Evolutionary conservation across 2,329 filamentous ascomycete species (phyloP), one percentile per base, ranked within the genome.

Genomic region (Alternaria panax): DNA sequence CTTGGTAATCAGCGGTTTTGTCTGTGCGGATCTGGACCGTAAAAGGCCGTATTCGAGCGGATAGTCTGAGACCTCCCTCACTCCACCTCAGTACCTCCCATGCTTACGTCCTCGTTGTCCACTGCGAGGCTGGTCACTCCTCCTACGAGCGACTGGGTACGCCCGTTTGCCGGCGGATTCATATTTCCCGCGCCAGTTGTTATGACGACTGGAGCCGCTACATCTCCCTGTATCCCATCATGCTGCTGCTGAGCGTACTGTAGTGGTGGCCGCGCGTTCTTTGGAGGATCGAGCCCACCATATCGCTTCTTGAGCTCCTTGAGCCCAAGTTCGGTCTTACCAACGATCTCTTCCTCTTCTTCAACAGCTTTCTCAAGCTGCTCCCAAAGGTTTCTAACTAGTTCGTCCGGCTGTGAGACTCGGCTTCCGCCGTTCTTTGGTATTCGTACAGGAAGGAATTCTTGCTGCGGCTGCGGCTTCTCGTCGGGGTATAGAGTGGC

Each of bases 291-390:
- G 7, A 56, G 34, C 8, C 45, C 52, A n/a, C 28, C 20, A 14
- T 56, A 59, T 16, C 52, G 32, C 47, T 47, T 46, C 20, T 18
- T 56, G 4, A 59, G 52, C 20, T 45, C 18, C n/a, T 51, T 30
- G 14, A 56, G 38, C n/a, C 51, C 45, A 18, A 59, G 40, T 30
- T 51, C 40, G 8, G 27, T 50, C 24, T 24, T 51, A 3, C 45
- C 46, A 18, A 59, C 18, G 7, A 24, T 16, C 5, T 28, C 38
- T 27, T 59, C 52, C 7, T 59, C 57, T 22, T 30, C 34, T 27
- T 56, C 20, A 7, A 59, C 30, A 2, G 50, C 22, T 7, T 41
- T 34, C 4, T 47, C 16, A 18, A 59, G 36, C 11, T 56, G 32
- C 2, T 27, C 32, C 45, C 52, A 59, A 22, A 51, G 8, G 4